These are phyloP conservation scores for Cyclocybe aegerita DNA, from an alignment of 768 basidiomycete genomes.

Conservation along the genomic window DNA sequence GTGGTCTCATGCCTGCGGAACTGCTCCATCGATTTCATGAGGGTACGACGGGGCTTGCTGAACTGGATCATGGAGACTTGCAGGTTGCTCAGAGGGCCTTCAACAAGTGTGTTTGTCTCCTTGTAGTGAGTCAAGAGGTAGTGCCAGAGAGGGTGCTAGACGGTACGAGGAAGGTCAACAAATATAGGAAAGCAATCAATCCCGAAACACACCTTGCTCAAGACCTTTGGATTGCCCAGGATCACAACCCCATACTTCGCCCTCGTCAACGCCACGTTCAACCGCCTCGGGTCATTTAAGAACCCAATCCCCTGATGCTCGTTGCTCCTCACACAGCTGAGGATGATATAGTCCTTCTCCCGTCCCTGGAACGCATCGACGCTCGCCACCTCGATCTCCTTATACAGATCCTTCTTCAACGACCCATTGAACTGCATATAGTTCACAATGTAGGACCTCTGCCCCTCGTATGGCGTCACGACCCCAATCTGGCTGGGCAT, in stretches of 20 bases:
- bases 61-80: conserved; percentile 99
- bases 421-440: conserved; percentile 99
- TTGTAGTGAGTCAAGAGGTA: conserved; percentile 98
- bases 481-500: conserved; percentile 95
- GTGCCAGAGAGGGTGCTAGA: conserved; percentile 96
- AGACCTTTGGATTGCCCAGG: conserved; percentile 98
- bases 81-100: conserved; percentile 94
- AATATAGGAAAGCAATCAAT: not conserved
- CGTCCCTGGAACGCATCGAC: conserved; percentile 99
- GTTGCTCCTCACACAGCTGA: conserved; percentile 96
- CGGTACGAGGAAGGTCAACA: conserved; percentile 9
- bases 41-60: conserved; percentile 91
- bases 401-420: conserved; percentile 98
- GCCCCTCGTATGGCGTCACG: conserved; percentile 98
- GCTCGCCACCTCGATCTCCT: conserved; percentile 98
- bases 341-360: conserved; percentile 99
- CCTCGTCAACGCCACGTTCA: conserved; percentile 96
- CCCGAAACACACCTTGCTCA: conserved; percentile 80
- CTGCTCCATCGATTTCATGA: conserved; percentile 88
- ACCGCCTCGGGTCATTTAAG: conserved; percentile 93
- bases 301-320: conserved; percentile 99
- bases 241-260: conserved; percentile 99
- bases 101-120: conserved; percentile 90
- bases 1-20: conserved; percentile 92
- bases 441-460: conserved; percentile 96